Percentiles rank a stretch among this genome's conserved stretches.
phyloP scores from a whole-genome alignment of 1,139 yeast genomes.

The Scheffersomyces lignicola region DNA sequence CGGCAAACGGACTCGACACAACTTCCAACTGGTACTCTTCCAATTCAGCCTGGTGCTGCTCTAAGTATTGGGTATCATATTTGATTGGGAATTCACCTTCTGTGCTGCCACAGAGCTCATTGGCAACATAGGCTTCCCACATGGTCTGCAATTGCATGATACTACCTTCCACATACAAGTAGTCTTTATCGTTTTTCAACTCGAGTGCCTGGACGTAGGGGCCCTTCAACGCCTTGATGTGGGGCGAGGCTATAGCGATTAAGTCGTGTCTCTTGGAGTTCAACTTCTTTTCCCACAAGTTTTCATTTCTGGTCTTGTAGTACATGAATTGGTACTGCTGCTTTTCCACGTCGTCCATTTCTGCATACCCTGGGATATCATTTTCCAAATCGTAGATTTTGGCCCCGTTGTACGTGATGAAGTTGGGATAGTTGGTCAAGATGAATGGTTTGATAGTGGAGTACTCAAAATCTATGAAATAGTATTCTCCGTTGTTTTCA shows the following conservation, averaged over 20 bases:
- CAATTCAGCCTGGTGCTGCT: slow-evolving; percentile 57
- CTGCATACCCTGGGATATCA: slow-evolving; percentile 70
- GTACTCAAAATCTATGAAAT: slow-evolving; percentile 80
- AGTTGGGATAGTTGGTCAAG: slow-evolving; percentile 74
- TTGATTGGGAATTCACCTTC: slow-evolving; percentile 57
- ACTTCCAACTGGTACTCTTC: slow-evolving; percentile 68
- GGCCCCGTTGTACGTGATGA: slow-evolving; percentile 84
- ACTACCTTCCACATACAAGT: slow-evolving; percentile 64
- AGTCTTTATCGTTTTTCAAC: slow-evolving; percentile 61
- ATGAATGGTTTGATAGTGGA: slow-evolving; percentile 78
- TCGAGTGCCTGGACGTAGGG: slow-evolving; percentile 69
- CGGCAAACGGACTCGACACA: slow-evolving; percentile 76
- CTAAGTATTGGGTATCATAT: slow-evolving; percentile 55
- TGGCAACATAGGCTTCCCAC: slow-evolving; percentile 71
- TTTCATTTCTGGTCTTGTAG: slow-evolving; percentile 87
- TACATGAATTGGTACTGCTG: slow-evolving; percentile 83
- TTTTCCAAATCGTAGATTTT: slow-evolving; percentile 73
- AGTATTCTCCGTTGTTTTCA: slow-evolving; percentile 39
- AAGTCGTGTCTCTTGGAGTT: slow-evolving; percentile 64
- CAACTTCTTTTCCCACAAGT: slow-evolving; percentile 78
- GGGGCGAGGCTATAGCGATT: slow-evolving; percentile 79
- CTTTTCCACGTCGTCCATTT: slow-evolving; percentile 69
- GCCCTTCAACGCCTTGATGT: slow-evolving; percentile 63
- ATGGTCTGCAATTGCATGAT: slow-evolving; percentile 72
- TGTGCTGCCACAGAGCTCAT: slow-evolving; percentile 52